These are phyloP conservation scores for Hymenoscyphus scutula DNA, from an alignment of 2,329 filamentous ascomycete species.

Conservation along the genomic window DNA sequence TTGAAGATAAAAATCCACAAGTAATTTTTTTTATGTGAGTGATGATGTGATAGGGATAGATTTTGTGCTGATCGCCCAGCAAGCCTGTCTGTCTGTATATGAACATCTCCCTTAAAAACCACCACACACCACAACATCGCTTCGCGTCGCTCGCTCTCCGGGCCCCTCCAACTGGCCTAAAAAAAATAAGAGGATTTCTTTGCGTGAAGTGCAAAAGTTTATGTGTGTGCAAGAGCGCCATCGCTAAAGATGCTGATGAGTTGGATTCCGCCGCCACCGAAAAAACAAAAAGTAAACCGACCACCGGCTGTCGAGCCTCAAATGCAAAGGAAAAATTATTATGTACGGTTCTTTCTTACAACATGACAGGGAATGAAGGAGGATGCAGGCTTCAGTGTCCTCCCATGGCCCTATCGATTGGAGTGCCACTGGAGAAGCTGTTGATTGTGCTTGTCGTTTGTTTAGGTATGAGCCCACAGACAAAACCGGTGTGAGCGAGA, in stretches of 20 bases:
- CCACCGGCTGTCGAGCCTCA: background rate
- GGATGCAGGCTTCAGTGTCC: slow-evolving; percentile 1
- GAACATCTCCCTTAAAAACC: background rate
- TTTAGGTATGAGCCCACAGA: slow-evolving; percentile 23
- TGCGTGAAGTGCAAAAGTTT: too few relatives aligned
- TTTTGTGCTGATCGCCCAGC: background rate
- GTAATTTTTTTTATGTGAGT: too few relatives aligned
- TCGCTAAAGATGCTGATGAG: slow-evolving; percentile 15
- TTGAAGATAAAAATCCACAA: too few relatives aligned
- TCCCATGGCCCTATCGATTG: slow-evolving; percentile 17
- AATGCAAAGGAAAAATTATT: slow-evolving; percentile 1
- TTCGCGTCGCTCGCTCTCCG: too few relatives aligned
- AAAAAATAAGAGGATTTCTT: too few relatives aligned
- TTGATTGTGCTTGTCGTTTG: slow-evolving; percentile 11
- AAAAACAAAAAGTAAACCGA: background rate
- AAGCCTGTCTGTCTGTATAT: background rate
- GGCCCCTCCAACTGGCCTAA: too few relatives aligned
- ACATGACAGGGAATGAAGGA: background rate
- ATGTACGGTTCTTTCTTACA: background rate
- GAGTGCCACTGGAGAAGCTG: slow-evolving; percentile 25
- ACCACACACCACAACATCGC: too few relatives aligned
- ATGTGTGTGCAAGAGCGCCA: slow-evolving; percentile 6
- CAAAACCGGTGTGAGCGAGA: slow-evolving; percentile 45
- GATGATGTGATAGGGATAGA: too few relatives aligned
- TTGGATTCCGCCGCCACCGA: background rate